phyloP scores from a whole-genome alignment of 2,329 filamentous ascomycete genomes.

The Hansfordia pulvinata region DNA sequence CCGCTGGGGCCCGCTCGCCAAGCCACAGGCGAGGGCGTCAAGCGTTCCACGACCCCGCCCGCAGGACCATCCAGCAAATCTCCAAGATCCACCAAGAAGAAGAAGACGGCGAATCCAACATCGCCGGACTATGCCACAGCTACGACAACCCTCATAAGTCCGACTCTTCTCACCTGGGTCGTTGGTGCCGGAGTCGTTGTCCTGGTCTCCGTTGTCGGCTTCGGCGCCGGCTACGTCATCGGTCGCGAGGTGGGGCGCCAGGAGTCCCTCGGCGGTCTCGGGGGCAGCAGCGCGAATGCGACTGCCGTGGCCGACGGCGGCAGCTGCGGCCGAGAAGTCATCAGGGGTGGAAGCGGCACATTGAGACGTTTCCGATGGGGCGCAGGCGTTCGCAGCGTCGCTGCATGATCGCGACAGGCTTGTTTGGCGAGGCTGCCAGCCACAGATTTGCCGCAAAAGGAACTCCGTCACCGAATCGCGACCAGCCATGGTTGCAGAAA shows the following conservation, averaged over 20 bases:
- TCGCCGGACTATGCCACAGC: constrained; percentile 21
- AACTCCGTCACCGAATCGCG: too few species aligned
- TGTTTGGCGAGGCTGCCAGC: too few species aligned
- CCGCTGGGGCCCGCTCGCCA: too few species aligned
- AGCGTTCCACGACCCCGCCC: constrained; percentile 29
- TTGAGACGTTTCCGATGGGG: constrained; percentile 42
- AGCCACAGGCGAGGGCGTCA: constrained; percentile 31
- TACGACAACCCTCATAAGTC: constrained; percentile 37
- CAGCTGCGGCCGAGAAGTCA: constrained; percentile 38
- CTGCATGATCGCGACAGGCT: too few species aligned
- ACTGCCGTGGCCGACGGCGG: constrained; percentile 25
- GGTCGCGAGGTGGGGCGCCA: constrained; percentile 52
- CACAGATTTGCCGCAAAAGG: too few species aligned
- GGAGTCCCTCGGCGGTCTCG: constrained; percentile 33
- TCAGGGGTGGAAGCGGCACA: constrained; percentile 34
- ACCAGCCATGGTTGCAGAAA: too few species aligned
- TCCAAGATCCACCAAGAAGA: constrained; percentile 42
- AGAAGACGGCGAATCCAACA: constrained; percentile 28
- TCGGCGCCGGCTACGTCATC: constrained; percentile 55
- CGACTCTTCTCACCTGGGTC: constrained; percentile 50
- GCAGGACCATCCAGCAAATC: constrained; percentile 20
- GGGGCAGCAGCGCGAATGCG: constrained; percentile 28
- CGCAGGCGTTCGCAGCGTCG: constrained; percentile 31
- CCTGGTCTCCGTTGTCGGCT: constrained; percentile 53
- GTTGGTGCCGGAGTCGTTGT: constrained; percentile 55